These are phyloP conservation scores for Rosa rugosa DNA, from an alignment of 306 rosid species.

Conservation along the genomic window DNA sequence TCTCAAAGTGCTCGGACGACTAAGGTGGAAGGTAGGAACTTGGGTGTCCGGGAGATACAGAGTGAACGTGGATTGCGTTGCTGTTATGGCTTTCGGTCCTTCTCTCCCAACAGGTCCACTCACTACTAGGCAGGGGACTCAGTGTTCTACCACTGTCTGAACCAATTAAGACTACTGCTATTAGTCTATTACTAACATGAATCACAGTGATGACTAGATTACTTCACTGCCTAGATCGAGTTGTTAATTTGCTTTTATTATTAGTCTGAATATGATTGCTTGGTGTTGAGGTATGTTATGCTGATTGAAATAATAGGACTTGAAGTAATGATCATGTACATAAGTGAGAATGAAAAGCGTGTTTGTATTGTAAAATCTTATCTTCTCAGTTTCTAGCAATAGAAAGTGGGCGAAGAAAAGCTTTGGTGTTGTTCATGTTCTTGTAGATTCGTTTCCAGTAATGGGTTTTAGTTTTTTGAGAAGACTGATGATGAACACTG, in stretches of 20 bases:
- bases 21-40: conserved; percentile 88
- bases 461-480: conserved; percentile 37
- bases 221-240: not conserved
- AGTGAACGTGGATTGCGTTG: conserved; percentile 69
- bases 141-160: conserved; percentile 73
- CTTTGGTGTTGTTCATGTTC: conserved; percentile 16
- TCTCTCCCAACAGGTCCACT: conserved; percentile 50
- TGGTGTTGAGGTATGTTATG: conserved; percentile 31
- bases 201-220: not conserved
- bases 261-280: conserved; percentile 32
- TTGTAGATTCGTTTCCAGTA: conserved; percentile 19
- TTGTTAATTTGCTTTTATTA: not conserved
- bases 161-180: not conserved
- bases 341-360: conserved; percentile 33
- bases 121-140: conserved; percentile 51
- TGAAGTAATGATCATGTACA: conserved; percentile 26
- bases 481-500: conserved; percentile 33
- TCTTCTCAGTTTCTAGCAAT: conserved; percentile 6
- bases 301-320: conserved; percentile 23
- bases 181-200: conserved; percentile 15
- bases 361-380: conserved; percentile 32
- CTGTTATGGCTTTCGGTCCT: conserved; percentile 61
- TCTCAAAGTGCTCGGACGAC: conserved; percentile 61
- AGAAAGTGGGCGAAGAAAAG: conserved; percentile 16
- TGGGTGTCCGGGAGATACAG: conserved; percentile 90